phyloP scores from a whole-genome alignment of 768 basidiomycete species.

The Serpula lacrymans region DNA sequence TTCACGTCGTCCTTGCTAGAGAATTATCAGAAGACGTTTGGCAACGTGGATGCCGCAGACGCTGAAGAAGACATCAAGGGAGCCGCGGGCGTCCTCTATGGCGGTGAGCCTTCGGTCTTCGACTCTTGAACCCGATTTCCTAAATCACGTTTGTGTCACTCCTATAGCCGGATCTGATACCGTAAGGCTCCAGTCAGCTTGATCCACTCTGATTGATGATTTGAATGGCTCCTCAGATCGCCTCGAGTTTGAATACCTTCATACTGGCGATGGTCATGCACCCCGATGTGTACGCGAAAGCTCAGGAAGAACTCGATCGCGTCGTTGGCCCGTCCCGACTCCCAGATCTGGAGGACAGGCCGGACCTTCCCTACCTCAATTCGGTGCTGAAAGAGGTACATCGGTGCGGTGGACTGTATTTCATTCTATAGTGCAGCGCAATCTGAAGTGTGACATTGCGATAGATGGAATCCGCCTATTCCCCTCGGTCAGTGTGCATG shows the following conservation, averaged over 20 bases:
- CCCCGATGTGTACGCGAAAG: slow-evolving; percentile 46
- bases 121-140: neutral
- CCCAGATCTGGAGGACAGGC: slow-evolving; percentile 38
- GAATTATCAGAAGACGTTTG: slow-evolving; percentile 26
- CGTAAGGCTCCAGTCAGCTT: slow-evolving; percentile 11
- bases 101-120: slow-evolving; percentile 27
- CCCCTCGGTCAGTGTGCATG: no score
- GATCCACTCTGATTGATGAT: slow-evolving; percentile 3
- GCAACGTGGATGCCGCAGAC: slow-evolving; percentile 24
- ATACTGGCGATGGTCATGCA: slow-evolving; percentile 52
- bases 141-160: slow-evolving; percentile 3
- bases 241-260: slow-evolving; percentile 46
- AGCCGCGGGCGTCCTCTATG: slow-evolving; percentile 48
- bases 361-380: slow-evolving; percentile 43
- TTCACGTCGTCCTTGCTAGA: slow-evolving; percentile 42
- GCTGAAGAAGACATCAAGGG: slow-evolving; percentile 48
- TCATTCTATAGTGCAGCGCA: no score
- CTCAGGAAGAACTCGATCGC: slow-evolving; percentile 50
- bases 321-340: slow-evolving; percentile 43
- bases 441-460: no score
- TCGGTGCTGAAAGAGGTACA: no score
- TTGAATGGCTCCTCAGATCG: slow-evolving; percentile 34
- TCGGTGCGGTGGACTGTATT: no score
- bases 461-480: no score
- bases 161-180: slow-evolving; percentile 22